phyloP scores from a whole-genome alignment of 2,329 filamentous ascomycete species.

The Aspergillus sergii region DNA sequence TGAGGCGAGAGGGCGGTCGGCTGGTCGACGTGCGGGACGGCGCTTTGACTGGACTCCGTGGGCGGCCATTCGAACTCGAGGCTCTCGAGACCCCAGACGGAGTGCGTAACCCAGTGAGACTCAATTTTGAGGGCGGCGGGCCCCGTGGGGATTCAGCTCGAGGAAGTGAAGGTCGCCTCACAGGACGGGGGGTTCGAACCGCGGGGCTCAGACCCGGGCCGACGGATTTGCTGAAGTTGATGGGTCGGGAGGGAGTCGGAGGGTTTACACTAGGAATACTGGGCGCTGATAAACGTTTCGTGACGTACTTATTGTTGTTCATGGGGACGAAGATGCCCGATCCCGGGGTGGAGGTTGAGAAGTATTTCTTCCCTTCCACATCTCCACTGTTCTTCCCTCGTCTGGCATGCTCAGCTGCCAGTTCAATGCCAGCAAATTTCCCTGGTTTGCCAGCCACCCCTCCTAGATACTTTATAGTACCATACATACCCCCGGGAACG shows the following conservation, averaged over 20 bases:
- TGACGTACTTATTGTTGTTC: slow-evolving; percentile 67
- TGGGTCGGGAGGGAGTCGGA: slow-evolving; percentile 66
- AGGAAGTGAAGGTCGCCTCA: slow-evolving; percentile 73
- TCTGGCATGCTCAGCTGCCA: slow-evolving; percentile 75
- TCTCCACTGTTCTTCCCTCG: slow-evolving; percentile 95
- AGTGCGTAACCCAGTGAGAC: slow-evolving; percentile 56
- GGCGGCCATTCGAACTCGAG: slow-evolving; percentile 47
- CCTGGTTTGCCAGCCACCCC: slow-evolving; percentile 86
- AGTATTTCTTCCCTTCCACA: slow-evolving; percentile 85
- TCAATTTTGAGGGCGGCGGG: slow-evolving; percentile 59
- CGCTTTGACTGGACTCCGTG: slow-evolving; percentile 43
- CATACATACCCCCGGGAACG: slow-evolving; percentile 90
- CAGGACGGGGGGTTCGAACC: slow-evolving; percentile 30
- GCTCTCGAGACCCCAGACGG: slow-evolving; percentile 52
- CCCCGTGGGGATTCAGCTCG: slow-evolving; percentile 82
- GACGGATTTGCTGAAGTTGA: slow-evolving; percentile 87
- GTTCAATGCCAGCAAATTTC: slow-evolving; percentile 87
- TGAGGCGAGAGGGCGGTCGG: slow-evolving; percentile 43
- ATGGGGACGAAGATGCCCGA: slow-evolving; percentile 93
- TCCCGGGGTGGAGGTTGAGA: slow-evolving; percentile 74
- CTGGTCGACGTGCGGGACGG: slow-evolving; percentile 39
- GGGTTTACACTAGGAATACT: slow-evolving; percentile 58
- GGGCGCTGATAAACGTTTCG: slow-evolving; percentile 59
- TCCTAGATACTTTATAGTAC: slow-evolving; percentile 86
- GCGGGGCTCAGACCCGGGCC: slow-evolving; percentile 73